Conservation (phyloP, 2,329 filamentous ascomycete genomes). For the Pseudogymnoascus pannorum region DNA sequence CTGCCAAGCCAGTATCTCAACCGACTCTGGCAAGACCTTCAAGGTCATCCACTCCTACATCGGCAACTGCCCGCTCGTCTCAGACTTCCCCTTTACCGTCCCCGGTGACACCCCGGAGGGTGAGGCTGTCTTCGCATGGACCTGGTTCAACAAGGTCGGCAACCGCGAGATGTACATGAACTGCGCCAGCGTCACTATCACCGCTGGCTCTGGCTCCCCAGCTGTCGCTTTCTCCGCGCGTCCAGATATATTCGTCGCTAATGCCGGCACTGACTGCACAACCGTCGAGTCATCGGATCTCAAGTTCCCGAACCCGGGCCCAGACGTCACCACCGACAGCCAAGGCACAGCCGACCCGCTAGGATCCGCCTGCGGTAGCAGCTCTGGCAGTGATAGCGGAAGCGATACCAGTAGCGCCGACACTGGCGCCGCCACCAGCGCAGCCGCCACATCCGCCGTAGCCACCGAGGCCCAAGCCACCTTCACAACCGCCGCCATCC, state of each 20-base stretch:
- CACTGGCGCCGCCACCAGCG: not conserved
- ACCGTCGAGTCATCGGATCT: not conserved
- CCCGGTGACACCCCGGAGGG: conserved; percentile 23
- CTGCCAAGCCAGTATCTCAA: conserved; percentile 53
- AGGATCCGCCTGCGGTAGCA: not conserved
- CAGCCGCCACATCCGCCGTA: not conserved
- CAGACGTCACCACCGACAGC: not conserved
- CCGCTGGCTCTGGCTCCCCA: conserved; percentile 15
- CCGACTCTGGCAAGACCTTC: conserved; percentile 49
- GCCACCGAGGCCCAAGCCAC: not conserved
- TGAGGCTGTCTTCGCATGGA: conserved; percentile 35
- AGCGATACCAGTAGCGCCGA: too few relatives aligned
- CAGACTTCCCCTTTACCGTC: conserved; percentile 21
- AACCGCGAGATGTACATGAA: conserved; percentile 66
- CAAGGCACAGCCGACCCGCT: not conserved
- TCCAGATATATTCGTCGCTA: conserved; percentile 48
- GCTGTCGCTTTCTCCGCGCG: conserved; percentile 35
- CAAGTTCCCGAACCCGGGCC: not conserved
- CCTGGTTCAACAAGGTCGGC: conserved; percentile 49
- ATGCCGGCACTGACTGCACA: not conserved
- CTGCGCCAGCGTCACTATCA: conserved; percentile 51
- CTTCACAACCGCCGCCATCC: not conserved
- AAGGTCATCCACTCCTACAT: conserved; percentile 55
- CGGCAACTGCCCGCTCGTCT: conserved; percentile 49
- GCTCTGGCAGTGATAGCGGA: not conserved